Conservation (phyloP, 2,329 filamentous ascomycete species). For the Dothideomycetes sp. region DNA sequence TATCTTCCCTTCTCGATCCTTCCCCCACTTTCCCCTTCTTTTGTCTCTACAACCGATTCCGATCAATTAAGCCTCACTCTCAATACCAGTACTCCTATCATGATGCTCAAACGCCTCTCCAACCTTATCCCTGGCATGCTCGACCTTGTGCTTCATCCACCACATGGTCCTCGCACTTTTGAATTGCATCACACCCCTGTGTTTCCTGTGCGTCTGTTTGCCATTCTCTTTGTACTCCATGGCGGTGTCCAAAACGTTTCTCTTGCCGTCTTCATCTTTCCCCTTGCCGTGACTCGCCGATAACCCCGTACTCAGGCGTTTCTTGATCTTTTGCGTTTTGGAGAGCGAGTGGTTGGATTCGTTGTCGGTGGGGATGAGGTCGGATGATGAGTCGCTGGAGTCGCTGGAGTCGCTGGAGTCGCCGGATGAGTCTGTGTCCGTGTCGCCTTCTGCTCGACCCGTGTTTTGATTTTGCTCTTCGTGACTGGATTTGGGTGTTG, state of each 20-base stretch:
- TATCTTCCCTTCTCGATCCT: too few relatives aligned
- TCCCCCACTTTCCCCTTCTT: neutral
- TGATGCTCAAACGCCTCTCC: slow-evolving; percentile 47
- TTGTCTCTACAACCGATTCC: slow-evolving; percentile 17
- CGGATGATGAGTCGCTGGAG: slow-evolving; percentile 4
- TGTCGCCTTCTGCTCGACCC: slow-evolving; percentile 16
- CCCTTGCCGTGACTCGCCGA: neutral
- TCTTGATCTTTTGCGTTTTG: slow-evolving; percentile 14
- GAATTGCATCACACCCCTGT: slow-evolving; percentile 69
- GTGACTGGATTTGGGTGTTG: slow-evolving; percentile 12
- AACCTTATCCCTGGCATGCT: slow-evolving; percentile 39
- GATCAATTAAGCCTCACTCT: slow-evolving; percentile 56
- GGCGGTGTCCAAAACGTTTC: slow-evolving; percentile 40
- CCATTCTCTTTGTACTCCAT: slow-evolving; percentile 53
- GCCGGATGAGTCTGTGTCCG: slow-evolving; percentile 4
- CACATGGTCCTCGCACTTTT: slow-evolving; percentile 47
- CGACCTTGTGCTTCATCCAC: slow-evolving; percentile 51
- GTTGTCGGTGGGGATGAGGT: neutral
- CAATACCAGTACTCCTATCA: slow-evolving; percentile 50
- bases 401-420: slow-evolving; percentile 5
- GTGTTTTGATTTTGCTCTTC: slow-evolving; percentile 15
- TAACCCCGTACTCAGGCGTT: neutral
- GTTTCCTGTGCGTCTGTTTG: slow-evolving; percentile 53
- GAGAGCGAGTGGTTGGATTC: neutral
- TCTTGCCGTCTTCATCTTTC: slow-evolving; percentile 18